Evolutionary conservation across 257 asterid species (phyloP), one percentile per base, ranked within the genome.

Genomic region (Penstemon barbatus): DNA sequence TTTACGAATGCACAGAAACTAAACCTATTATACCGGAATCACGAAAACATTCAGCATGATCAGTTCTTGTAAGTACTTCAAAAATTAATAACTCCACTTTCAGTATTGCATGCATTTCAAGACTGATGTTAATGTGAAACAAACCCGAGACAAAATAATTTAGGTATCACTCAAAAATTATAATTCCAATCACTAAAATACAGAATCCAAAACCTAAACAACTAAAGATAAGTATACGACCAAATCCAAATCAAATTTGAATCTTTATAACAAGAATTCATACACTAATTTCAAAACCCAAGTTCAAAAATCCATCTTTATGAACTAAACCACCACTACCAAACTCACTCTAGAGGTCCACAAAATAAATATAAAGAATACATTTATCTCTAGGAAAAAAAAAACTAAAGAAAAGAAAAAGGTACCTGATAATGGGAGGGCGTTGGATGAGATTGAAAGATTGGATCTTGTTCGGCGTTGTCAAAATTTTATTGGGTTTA

Each of bases 401-500:
- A 1, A 54, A 55, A 45, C 10, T 52, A 5, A 7, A 13, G 13
- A 57, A 15, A 38, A 8, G n/a, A 13, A 1, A 12, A 11, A 4
- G 53, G 49, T 63, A 86, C 92, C 82, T 84, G 85, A 65, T 72
- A 76, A 74, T 39, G 65, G 83, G 75, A 71, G 79, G 15, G 66
- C 86, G 80, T 33, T 70, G 84, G 61, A 50, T 75, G 71, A 77
- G 74, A 69, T 83, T 49, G 42, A 70, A 72, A 43, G 81, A 86
- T 12, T 68, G 78, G 82, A 87, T 81, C 85, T 78, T 84, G 82
- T 72, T 58, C 1, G 56, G 8, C 5, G 81, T 37, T 7, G 80
- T 10, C 33, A 71, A 10, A 37, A 38, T 18, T 46, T 71, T 81
- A 43, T 61, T 70, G 67, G 78, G 62, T 57, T 74, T 71, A 9